Evolutionary conservation across 2,329 filamentous ascomycete species (phyloP).

Genomic region (Aspergillus viridinutans): DNA sequence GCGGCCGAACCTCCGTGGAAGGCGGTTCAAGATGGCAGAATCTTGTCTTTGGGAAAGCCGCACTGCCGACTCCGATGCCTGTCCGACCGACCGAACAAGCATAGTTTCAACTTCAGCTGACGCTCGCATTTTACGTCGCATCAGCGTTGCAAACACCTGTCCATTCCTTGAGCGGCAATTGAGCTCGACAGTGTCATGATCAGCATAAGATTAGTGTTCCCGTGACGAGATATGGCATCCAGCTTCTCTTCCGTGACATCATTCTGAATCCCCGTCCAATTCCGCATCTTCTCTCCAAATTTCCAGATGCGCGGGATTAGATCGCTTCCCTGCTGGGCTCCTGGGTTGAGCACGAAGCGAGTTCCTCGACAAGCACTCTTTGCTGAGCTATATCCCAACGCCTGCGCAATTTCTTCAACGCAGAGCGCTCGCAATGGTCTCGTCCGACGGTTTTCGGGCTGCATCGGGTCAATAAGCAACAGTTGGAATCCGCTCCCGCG

Average conservation of each 20-base stretch:
- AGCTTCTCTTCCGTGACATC: slow-evolving; percentile 21
- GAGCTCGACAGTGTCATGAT: slow-evolving; percentile 16
- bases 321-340: slow-evolving; percentile 34
- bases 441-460: slow-evolving; percentile 21
- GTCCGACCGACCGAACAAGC: slow-evolving; percentile 9
- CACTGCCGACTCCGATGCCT: slow-evolving; percentile 15
- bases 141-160: not conserved
- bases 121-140: slow-evolving; percentile 4
- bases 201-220: slow-evolving; percentile 5
- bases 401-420: slow-evolving; percentile 1
- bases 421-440: slow-evolving; percentile 8
- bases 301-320: slow-evolving; percentile 41
- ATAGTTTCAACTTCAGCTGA: slow-evolving; percentile 10
- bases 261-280: slow-evolving; percentile 20
- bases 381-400: slow-evolving; percentile 14
- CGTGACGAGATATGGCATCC: slow-evolving; percentile 31
- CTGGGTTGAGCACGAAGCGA: slow-evolving; percentile 26
- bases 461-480: slow-evolving; percentile 18
- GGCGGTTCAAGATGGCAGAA: slow-evolving; percentile 28
- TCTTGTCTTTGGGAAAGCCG: slow-evolving; percentile 2
- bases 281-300: slow-evolving; percentile 17
- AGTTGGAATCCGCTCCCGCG: slow-evolving; percentile 11
- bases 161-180: slow-evolving; percentile 3
- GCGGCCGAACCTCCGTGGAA: slow-evolving; percentile 6
- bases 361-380: slow-evolving; percentile 15